Base-by-base conservation (phyloP, 1,284 basidiomycete species). In the Microbotryum scabiosae region DNA sequence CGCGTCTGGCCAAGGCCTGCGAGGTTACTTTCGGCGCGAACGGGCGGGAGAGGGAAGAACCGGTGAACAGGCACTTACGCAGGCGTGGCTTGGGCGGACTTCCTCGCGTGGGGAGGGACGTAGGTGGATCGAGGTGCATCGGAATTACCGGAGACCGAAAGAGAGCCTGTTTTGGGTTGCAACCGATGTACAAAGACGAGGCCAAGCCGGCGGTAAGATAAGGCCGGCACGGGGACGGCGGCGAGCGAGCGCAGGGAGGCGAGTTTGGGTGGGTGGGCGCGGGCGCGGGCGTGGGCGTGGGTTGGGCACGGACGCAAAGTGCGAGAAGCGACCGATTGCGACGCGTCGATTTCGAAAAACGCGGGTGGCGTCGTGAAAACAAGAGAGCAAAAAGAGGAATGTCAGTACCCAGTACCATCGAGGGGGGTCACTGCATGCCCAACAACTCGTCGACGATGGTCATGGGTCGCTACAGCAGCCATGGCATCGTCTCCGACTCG, bases 71-170 rank as follows among this genome's bases (percentile, higher is more conserved):
- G 36, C 36, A 41, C 36, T 18, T 18, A 41, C 36, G 36, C 36
- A 41, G 36, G 36, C 12, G 36, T 41, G 36, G 36, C 14, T 41
- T 41, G 36, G 16, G 57, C 61, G 18, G 55, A 54, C 60, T 64
- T 69, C 59, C 70, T 65, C 52, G 70, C 60, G 60, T 71, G 70
- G 44, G 70, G 70, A 30, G 70, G 70, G 23, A 71, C 69, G 51
- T 71, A 71, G 28, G 69, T 58, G 20, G 70, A 57, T 36, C 63
- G 60, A 14, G 59, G 44, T 12, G 49, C 59, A 25, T 55, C 54
- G 18, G 56, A 50, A 36, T 60, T 53, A 26, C 56, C 63, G 30
- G 57, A 57, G 51, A 67, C 49, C 46, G 51, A 52, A 57, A 67
- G 65, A 52, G 60, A 62, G 63, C 60, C 65, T 67, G 54, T 16